phyloP scores from a whole-genome alignment of 1,139 yeast genomes.

The Debaryomyces sp. region DNA sequence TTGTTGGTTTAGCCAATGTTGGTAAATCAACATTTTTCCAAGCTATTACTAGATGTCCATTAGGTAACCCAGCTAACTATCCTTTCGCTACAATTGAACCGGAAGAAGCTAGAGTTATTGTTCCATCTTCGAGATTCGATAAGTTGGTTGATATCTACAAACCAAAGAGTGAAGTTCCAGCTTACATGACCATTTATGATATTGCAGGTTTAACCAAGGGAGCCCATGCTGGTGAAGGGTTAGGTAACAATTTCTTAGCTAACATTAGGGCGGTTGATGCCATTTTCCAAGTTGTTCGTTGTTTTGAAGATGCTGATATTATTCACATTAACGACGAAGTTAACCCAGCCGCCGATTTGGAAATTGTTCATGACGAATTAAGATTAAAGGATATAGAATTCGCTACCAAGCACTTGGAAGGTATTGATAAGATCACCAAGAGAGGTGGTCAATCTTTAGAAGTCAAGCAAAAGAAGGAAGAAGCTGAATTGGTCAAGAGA shows the following conservation, averaged over 20 bases:
- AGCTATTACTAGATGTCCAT: constrained; percentile 84
- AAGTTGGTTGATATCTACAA: constrained; percentile 70
- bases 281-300: constrained; percentile 95
- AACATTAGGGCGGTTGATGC: constrained; percentile 99
- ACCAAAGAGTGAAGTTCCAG: constrained; percentile 89
- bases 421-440: constrained; percentile 80
- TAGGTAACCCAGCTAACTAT: constrained; percentile 98
- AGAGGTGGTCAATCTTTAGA: constrained; percentile 97
- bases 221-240: constrained; percentile 97
- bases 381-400: constrained; percentile 97
- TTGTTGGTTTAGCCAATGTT: constrained; percentile 95
- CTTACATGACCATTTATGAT: constrained; percentile 90
- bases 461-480: constrained; percentile 93
- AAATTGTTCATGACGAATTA: constrained; percentile 87
- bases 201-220: constrained; percentile 99
- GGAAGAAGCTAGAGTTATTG: constrained; percentile 96
- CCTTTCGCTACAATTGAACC: constrained; percentile 99
- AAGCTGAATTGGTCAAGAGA: constrained; percentile 76
- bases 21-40: constrained; percentile 94
- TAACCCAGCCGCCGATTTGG: constrained; percentile 93
- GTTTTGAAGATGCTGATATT: constrained; percentile 97
- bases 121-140: constrained; percentile 91
- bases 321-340: constrained; percentile 98
- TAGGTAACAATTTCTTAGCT: constrained; percentile 96
- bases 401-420: constrained; percentile 87